phyloP scores from a whole-genome alignment of 805 yeast genomes.

The Ogataea minuta region DNA sequence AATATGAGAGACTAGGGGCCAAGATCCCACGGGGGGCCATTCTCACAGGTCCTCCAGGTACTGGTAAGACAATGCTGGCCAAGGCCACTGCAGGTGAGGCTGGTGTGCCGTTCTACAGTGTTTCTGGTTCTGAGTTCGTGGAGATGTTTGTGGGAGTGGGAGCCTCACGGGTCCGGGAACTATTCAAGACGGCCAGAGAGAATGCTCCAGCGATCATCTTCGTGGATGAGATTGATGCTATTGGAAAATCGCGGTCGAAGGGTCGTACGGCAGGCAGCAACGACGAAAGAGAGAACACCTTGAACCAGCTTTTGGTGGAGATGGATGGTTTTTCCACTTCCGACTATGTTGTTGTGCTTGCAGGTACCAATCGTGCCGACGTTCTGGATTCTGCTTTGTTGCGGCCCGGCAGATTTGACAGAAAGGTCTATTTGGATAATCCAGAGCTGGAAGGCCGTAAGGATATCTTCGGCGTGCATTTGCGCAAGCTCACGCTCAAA shows the following conservation, averaged over 20 bases:
- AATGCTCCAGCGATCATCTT: constrained; percentile 89
- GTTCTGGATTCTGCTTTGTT: constrained; percentile 84
- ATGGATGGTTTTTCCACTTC: constrained; percentile 92
- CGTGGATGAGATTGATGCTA: constrained; percentile 95
- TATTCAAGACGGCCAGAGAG: constrained; percentile 84
- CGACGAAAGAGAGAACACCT: constrained; percentile 91
- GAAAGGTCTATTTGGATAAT: constrained; percentile 80
- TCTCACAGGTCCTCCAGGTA: constrained; percentile 93
- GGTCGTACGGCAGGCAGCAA: constrained; percentile 79
- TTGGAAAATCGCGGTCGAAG: constrained; percentile 77
- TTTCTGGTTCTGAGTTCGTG: constrained; percentile 93
- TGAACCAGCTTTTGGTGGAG: constrained; percentile 89
- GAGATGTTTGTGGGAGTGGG: constrained; percentile 98
- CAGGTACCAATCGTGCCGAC: constrained; percentile 94
- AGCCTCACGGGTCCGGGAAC: constrained; percentile 90
- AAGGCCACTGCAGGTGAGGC: constrained; percentile 98
- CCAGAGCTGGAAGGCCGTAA: constrained; percentile 91
- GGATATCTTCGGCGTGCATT: constrained; percentile 79
- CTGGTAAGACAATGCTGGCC: constrained; percentile 91
- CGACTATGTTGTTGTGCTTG: constrained; percentile 89
- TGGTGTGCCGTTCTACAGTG: constrained; percentile 87
- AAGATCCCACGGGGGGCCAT: constrained; percentile 95
- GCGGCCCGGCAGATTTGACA: constrained; percentile 94
- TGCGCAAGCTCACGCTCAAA: constrained; percentile 54
- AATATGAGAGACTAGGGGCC: constrained; percentile 87